Evolutionary conservation across 2,329 filamentous ascomycete genomes (phyloP).

Genomic region (Microdochium trichocladiopsis): DNA sequence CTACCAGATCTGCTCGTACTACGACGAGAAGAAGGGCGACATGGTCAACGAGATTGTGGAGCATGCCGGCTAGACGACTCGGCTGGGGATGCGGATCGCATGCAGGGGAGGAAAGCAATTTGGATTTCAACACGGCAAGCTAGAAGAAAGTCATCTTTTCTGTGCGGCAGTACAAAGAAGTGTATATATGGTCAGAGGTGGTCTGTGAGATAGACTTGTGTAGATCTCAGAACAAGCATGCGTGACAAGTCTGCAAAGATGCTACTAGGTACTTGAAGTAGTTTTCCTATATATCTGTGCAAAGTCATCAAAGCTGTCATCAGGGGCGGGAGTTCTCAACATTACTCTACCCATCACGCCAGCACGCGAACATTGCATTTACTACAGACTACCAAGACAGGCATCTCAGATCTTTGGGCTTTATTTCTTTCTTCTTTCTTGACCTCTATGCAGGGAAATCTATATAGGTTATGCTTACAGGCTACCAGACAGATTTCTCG

Average conservation of each 20-base stretch:
- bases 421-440: not conserved
- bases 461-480: not conserved
- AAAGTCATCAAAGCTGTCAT: no score
- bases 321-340: no score
- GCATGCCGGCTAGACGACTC: slow-evolving; percentile 62
- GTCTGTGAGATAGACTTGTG: not conserved
- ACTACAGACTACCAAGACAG: no score
- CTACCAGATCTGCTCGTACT: slow-evolving; percentile 79
- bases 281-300: not conserved
- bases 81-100: not conserved
- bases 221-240: no score
- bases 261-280: not conserved
- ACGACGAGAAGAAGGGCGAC: slow-evolving; percentile 61
- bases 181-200: not conserved
- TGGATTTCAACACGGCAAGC: not conserved
- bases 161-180: not conserved
- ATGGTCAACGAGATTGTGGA: slow-evolving; percentile 92
- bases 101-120: no score
- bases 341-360: no score
- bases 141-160: not conserved
- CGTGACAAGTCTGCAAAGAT: not conserved
- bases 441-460: not conserved
- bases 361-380: no score
- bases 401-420: no score
- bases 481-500: not conserved